Conservation (phyloP, 2,329 filamentous ascomycete genomes). For the Talaromyces albobiverticillius region DNA sequence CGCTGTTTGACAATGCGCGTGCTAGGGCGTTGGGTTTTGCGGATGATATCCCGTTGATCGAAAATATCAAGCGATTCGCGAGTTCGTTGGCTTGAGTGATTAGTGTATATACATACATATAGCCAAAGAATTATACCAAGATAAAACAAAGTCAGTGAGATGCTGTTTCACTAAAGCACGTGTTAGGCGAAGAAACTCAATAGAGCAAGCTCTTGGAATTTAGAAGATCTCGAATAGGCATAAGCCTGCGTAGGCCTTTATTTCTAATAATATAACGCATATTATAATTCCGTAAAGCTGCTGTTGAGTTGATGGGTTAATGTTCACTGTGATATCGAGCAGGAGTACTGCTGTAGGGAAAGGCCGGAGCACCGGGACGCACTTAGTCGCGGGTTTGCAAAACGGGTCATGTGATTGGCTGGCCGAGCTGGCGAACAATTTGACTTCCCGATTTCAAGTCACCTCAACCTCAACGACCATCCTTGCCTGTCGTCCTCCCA, state of each 20-base stretch:
- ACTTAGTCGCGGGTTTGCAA: constrained; percentile 36
- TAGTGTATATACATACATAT: constrained; percentile 2
- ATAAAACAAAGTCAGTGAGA: too few species aligned
- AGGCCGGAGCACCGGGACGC: constrained; percentile 28
- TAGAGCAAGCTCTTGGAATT: too few species aligned
- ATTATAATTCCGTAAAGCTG: too few species aligned
- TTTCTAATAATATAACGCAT: too few species aligned
- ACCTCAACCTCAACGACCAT: constrained; percentile 30
- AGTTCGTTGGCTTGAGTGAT: constrained; percentile 28
- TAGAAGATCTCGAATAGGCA: too few species aligned
- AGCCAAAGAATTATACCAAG: background rate
- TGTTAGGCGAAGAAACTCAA: background rate
- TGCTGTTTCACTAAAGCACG: too few species aligned
- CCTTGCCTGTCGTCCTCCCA: constrained; percentile 43
- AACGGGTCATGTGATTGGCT: constrained; percentile 45
- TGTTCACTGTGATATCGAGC: background rate
- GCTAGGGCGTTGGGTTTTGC: constrained; percentile 51
- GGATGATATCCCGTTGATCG: constrained; percentile 39
- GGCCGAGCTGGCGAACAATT: constrained; percentile 41
- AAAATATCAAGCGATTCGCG: constrained; percentile 40
- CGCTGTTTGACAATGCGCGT: constrained; percentile 53
- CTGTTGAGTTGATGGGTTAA: too few species aligned
- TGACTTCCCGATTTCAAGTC: constrained; percentile 45
- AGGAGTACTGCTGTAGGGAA: constrained; percentile 10
- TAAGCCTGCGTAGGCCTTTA: too few species aligned